Conservation (phyloP, 2,329 filamentous ascomycete species). For the Fusarium oligoseptatum region DNA sequence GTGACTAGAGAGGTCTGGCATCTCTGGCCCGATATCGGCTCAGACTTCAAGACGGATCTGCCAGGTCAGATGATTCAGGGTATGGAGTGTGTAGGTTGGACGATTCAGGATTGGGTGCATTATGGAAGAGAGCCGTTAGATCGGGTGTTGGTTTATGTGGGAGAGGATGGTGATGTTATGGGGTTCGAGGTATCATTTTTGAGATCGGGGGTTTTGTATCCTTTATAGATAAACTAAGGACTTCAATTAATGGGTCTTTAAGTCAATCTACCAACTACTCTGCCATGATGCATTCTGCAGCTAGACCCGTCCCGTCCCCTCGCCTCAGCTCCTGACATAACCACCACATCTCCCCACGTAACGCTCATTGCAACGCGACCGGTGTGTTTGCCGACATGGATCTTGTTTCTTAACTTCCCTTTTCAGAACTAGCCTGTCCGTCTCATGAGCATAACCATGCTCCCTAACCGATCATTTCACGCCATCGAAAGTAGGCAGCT, state of each 20-base stretch:
- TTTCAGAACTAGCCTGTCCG: not conserved
- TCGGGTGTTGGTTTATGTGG: conserved; percentile 44
- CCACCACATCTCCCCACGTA: not conserved
- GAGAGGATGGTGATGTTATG: conserved; percentile 41
- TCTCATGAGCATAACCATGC: not conserved
- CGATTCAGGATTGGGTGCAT: conserved; percentile 52
- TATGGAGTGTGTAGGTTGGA: conserved; percentile 50
- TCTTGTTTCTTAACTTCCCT: not conserved
- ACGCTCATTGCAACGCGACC: not conserved
- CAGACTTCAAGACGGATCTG: conserved; percentile 43
- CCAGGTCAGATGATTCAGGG: conserved; percentile 39
- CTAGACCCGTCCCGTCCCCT: too few species aligned
- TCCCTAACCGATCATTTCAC: not conserved
- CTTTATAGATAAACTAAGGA: not conserved
- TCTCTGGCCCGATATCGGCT: conserved; percentile 44
- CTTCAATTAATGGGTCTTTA: not conserved
- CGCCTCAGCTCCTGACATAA: too few species aligned
- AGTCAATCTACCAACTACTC: too few species aligned
- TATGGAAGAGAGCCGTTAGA: conserved; percentile 53
- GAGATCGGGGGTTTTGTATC: conserved; percentile 44
- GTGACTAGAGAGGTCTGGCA: conserved; percentile 45
- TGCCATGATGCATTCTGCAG: too few species aligned
- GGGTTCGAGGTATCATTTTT: conserved; percentile 53
- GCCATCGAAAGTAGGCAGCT: not conserved
- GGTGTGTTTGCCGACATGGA: not conserved